These are phyloP conservation scores for Yamadazyma aaseri DNA, from an alignment of 1,139 yeast species.

Conservation along the genomic window DNA sequence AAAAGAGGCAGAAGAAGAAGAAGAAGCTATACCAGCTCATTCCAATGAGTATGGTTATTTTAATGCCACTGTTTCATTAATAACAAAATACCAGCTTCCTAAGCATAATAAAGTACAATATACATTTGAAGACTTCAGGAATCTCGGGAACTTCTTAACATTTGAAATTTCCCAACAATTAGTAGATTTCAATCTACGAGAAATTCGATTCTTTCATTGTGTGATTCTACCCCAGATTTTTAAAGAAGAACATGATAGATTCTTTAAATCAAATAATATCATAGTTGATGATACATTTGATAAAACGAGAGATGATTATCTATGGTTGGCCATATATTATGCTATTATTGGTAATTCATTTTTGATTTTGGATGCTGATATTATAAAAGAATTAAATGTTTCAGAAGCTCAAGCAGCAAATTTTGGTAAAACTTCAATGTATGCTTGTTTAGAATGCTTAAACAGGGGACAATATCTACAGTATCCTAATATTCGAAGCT, in stretches of 20 bases:
- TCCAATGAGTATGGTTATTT: slow-evolving; percentile 9
- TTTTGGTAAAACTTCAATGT: slow-evolving; percentile 25
- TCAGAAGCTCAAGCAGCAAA: slow-evolving; percentile 19
- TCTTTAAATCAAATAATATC: slow-evolving; percentile 8
- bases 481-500: slow-evolving; percentile 23
- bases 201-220: slow-evolving; percentile 14
- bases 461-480: slow-evolving; percentile 31
- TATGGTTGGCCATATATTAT: slow-evolving; percentile 32
- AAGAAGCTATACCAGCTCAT: not conserved
- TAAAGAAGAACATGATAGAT: slow-evolving; percentile 13
- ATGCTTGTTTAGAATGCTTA: slow-evolving; percentile 30
- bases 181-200: slow-evolving; percentile 13
- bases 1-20: not conserved
- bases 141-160: slow-evolving; percentile 7
- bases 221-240: slow-evolving; percentile 15
- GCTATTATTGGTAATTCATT: slow-evolving; percentile 28
- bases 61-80: slow-evolving; percentile 7
- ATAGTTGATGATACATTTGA: slow-evolving; percentile 11
- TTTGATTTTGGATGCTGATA: slow-evolving; percentile 24
- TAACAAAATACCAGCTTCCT: slow-evolving; percentile 1
- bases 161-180: slow-evolving; percentile 6
- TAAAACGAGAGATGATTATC: slow-evolving; percentile 18
- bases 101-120: slow-evolving; percentile 8
- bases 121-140: slow-evolving; percentile 7
- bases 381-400: slow-evolving; percentile 18